Conservation (phyloP, 2,329 filamentous ascomycete species). For the Penicillium sp. region DNA sequence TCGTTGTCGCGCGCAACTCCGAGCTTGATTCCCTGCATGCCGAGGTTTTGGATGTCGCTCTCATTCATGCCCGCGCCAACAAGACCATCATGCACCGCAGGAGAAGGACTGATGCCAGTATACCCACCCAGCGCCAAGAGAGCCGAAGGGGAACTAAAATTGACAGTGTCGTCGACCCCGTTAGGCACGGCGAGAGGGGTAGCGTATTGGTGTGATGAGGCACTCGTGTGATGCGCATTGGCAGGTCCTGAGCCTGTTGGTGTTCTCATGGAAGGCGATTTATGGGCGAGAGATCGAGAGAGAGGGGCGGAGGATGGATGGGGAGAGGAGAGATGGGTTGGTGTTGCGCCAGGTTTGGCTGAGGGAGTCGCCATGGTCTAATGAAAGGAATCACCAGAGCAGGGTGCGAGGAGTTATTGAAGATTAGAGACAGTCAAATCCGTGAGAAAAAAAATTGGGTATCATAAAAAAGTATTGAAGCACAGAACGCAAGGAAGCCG, state of each 20-base stretch:
- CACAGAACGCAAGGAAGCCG: conserved; percentile 3
- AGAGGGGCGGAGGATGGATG: conserved; percentile 44
- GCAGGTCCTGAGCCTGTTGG: conserved; percentile 42
- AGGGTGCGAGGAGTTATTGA: background rate
- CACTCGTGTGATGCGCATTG: conserved; percentile 36
- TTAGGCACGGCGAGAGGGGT: conserved; percentile 43
- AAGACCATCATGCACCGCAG: conserved; percentile 39
- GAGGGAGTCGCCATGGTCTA: conserved; percentile 47
- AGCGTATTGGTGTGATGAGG: conserved; percentile 44
- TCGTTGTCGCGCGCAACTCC: conserved; percentile 41
- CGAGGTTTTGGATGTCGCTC: conserved; percentile 40
- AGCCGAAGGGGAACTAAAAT: conserved; percentile 48
- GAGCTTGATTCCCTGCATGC: conserved; percentile 41
- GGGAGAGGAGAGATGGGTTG: conserved; percentile 46
- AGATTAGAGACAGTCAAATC: background rate
- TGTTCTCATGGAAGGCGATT: conserved; percentile 47
- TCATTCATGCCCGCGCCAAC: conserved; percentile 41
- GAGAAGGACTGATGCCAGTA: conserved; percentile 43
- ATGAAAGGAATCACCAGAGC: conserved; percentile 1
- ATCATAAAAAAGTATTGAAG: conserved; percentile 7
- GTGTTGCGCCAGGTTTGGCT: conserved; percentile 46
- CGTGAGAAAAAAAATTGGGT: background rate
- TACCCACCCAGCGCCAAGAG: conserved; percentile 46
- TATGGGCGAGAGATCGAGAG: conserved; percentile 43
- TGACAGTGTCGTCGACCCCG: conserved; percentile 43